Conservation (phyloP, 2,329 filamentous ascomycete species). For the Ophiostoma himal-ulmi region DNA sequence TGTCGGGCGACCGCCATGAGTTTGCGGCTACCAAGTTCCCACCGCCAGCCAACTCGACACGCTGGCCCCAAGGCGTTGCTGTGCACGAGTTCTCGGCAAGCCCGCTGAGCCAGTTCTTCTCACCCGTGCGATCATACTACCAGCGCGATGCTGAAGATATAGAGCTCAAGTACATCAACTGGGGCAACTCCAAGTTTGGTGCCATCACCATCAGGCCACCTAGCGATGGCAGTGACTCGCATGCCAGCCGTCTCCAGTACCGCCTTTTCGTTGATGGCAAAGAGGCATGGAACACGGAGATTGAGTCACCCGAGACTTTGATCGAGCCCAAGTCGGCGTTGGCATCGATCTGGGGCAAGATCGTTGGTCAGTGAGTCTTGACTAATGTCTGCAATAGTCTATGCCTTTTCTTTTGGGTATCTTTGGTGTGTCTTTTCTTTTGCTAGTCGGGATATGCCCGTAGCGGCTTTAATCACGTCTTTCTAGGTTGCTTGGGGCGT, state of each 20-base stretch:
- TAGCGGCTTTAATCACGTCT: no score
- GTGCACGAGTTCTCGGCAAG: slow-evolving; percentile 91
- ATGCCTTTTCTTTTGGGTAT: neutral
- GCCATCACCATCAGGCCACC: slow-evolving; percentile 59
- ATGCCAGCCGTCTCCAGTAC: slow-evolving; percentile 65
- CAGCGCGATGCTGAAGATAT: slow-evolving; percentile 80
- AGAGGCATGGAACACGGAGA: slow-evolving; percentile 65
- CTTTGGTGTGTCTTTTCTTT: neutral
- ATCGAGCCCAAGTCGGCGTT: slow-evolving; percentile 32
- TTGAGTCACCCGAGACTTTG: slow-evolving; percentile 41
- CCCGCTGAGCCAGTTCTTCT: slow-evolving; percentile 88
- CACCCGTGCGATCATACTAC: slow-evolving; percentile 75
- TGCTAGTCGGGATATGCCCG: neutral
- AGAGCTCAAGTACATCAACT: slow-evolving; percentile 75
- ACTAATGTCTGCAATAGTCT: neutral
- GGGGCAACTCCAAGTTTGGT: slow-evolving; percentile 85
- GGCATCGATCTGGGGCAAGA: slow-evolving; percentile 44
- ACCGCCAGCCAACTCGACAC: slow-evolving; percentile 50
- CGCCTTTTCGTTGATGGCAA: slow-evolving; percentile 74
- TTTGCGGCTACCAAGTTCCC: slow-evolving; percentile 83
- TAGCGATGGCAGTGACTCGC: slow-evolving; percentile 36
- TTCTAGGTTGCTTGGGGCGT: neutral
- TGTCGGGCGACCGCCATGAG: slow-evolving; percentile 93
- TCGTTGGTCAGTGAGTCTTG: slow-evolving; percentile 14
- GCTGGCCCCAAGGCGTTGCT: slow-evolving; percentile 57